Evolutionary conservation across 2,329 filamentous ascomycete genomes (phyloP).

Genomic region (Massarina eburnea): DNA sequence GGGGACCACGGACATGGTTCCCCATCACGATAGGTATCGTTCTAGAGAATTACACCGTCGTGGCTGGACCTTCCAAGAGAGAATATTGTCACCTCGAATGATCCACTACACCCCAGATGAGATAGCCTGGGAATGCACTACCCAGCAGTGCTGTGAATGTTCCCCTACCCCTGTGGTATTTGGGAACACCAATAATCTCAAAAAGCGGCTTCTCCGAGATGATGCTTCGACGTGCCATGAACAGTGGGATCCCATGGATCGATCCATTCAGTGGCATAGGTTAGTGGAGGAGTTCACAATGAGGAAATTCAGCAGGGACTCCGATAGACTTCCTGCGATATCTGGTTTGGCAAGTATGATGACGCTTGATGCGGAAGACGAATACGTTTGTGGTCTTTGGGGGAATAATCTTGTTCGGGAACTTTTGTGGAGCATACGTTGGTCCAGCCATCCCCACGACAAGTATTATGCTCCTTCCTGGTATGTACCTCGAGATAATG

Average conservation of each 20-base stretch:
- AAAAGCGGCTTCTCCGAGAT: not conserved
- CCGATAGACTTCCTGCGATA: not conserved
- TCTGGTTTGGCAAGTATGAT: no score
- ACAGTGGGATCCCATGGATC: not conserved
- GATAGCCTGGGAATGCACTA: constrained; percentile 12
- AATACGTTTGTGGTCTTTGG: no score
- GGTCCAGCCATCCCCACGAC: no score
- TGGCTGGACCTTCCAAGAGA: not conserved
- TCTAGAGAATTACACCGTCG: not conserved
- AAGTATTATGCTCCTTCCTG: no score
- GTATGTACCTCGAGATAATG: no score
- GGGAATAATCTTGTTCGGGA: no score
- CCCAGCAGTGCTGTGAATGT: constrained; percentile 1
- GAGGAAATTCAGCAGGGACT: not conserved
- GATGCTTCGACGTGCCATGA: not conserved
- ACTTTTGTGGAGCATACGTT: no score
- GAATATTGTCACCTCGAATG: constrained; percentile 9
- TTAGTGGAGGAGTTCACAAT: not conserved
- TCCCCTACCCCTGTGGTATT: not conserved
- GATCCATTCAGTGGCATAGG: not conserved
- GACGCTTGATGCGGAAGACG: no score
- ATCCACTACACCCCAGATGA: constrained; percentile 11
- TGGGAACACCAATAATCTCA: not conserved
- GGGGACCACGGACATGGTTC: not conserved
- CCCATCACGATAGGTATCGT: not conserved